These are phyloP conservation scores for Madurella fahalii DNA, from an alignment of 2,329 filamentous ascomycete genomes.

Conservation along the genomic window DNA sequence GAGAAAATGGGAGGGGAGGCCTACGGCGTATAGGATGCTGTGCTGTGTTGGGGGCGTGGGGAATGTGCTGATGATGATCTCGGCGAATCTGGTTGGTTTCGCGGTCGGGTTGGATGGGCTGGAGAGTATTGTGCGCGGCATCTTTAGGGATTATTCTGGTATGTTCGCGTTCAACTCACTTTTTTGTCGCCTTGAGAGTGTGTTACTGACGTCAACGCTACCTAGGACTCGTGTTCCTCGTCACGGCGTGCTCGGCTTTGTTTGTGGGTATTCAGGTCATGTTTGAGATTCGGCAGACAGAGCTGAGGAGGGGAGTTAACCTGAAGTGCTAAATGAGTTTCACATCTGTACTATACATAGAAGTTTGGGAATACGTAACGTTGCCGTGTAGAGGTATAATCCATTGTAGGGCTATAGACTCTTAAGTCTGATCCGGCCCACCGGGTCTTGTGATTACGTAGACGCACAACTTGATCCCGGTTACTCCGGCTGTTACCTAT, in stretches of 20 bases:
- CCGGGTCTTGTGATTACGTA: too few species aligned
- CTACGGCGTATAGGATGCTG: conserved; percentile 72
- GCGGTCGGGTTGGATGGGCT: conserved; percentile 87
- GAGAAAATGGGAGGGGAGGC: conserved; percentile 63
- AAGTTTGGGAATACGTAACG: not conserved
- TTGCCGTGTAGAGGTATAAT: not conserved
- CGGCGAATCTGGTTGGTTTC: conserved; percentile 91
- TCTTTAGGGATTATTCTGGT: conserved; percentile 71
- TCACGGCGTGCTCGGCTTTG: conserved; percentile 65
- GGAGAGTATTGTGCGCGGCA: conserved; percentile 68
- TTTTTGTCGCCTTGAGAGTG: not conserved
- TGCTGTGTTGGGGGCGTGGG: conserved; percentile 75
- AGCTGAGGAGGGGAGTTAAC: conserved; percentile 75
- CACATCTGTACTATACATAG: not conserved
- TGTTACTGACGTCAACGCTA: conserved; percentile 22
- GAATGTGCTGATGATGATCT: conserved; percentile 94
- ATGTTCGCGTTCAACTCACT: conserved; percentile 27
- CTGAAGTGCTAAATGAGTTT: conserved; percentile 60
- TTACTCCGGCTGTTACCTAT: too few species aligned
- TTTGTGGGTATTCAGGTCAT: conserved; percentile 90
- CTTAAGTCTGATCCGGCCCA: too few species aligned
- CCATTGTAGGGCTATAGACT: too few species aligned
- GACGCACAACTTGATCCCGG: too few species aligned
- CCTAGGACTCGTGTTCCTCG: conserved; percentile 66
- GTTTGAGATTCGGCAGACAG: conserved; percentile 89